These are phyloP conservation scores for Cladosporium sp. DNA, from an alignment of 2,329 filamentous ascomycete species.

Conservation along the genomic window DNA sequence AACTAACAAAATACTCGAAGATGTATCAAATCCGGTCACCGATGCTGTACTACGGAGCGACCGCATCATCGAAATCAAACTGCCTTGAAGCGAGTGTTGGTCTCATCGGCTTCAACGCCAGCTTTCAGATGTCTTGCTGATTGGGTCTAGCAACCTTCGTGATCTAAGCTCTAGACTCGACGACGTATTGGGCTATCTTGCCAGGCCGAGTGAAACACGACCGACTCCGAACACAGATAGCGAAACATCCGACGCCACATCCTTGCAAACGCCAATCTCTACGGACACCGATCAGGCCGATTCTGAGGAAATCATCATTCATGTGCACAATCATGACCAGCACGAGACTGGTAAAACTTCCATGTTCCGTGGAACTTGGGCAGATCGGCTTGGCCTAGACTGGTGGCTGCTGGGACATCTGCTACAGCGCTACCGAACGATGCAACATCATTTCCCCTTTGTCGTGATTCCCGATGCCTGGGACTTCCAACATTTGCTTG, in stretches of 20 bases:
- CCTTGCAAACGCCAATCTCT: background rate
- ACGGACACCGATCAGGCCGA: background rate
- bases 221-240: background rate
- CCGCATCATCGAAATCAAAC: background rate
- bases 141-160: background rate
- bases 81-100: background rate
- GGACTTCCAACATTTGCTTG: background rate
- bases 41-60: background rate
- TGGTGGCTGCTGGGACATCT: background rate
- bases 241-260: background rate
- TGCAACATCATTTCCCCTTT: constrained; percentile 16
- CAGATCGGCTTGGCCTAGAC: constrained; percentile 2
- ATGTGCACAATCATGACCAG: background rate
- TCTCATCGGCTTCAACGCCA: background rate
- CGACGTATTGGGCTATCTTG: background rate
- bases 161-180: background rate
- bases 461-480: background rate
- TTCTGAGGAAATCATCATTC: background rate
- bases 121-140: background rate
- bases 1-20: background rate
- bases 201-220: background rate
- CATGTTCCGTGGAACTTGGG: background rate
- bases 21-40: background rate
- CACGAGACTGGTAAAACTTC: background rate
- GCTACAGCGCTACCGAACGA: background rate